A percentile compares a stretch with the other conserved stretches of the same genome.
Conservation (phyloP, 331 rosid species). For the Cucumis variabilis region DNA sequence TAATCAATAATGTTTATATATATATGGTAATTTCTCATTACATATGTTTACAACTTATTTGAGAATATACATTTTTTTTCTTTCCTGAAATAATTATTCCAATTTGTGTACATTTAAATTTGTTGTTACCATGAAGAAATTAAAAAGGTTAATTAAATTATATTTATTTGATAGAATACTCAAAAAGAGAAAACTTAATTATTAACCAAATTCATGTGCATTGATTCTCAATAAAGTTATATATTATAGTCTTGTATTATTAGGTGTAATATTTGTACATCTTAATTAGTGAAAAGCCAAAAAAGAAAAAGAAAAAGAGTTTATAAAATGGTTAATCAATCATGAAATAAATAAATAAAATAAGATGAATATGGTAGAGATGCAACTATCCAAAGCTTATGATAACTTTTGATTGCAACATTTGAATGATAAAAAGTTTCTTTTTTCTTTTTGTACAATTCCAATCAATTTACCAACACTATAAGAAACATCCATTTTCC, state of each 20-base stretch:
- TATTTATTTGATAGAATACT: background rate
- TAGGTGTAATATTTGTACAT: background rate
- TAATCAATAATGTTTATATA: too few relatives aligned
- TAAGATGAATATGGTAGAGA: background rate
- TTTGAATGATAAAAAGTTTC: background rate
- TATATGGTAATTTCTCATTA: too few relatives aligned
- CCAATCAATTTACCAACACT: constrained; percentile 27
- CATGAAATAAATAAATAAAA: background rate
- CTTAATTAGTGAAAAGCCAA: background rate
- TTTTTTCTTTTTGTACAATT: background rate
- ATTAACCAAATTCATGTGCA: background rate
- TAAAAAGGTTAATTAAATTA: background rate
- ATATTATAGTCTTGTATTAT: background rate
- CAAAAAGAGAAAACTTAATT: background rate
- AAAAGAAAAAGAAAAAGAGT: background rate
- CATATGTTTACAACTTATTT: too few relatives aligned
- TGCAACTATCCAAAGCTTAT: constrained; percentile 13
- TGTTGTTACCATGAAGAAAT: too few relatives aligned
- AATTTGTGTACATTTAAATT: too few relatives aligned
- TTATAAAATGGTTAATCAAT: background rate
- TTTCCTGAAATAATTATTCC: too few relatives aligned
- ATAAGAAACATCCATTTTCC: background rate
- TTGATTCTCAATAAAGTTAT: constrained; percentile 2
- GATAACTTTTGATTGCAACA: constrained; percentile 24
- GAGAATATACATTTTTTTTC: too few relatives aligned